Percentiles rank a stretch among this genome's conserved stretches.
Conservation (phyloP, 164 flowering plant species). For the Annona cherimola region DNA sequence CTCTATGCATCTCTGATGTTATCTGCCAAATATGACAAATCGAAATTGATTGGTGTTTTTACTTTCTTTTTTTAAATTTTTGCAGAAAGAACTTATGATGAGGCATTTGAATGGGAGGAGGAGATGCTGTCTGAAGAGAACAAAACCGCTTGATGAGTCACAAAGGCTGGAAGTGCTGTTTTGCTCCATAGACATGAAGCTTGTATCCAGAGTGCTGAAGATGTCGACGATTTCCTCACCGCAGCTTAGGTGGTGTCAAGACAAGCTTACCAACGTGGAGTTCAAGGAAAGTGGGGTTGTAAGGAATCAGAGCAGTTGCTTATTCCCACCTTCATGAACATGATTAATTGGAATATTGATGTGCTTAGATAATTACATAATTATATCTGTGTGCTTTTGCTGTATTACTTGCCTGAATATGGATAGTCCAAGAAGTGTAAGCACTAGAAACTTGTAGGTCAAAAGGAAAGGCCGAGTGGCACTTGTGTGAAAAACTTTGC, state of each 20-base stretch:
- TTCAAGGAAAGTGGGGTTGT: constrained; percentile 23
- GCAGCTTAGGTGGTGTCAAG: constrained; percentile 52
- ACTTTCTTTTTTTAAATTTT: neutral
- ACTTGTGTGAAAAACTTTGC: too few relatives aligned
- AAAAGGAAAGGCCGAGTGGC: too few relatives aligned
- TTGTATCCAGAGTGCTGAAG: constrained; percentile 37
- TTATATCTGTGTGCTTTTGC: too few relatives aligned
- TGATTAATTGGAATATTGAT: neutral
- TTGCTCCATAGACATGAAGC: constrained; percentile 40
- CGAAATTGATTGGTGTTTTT: too few relatives aligned
- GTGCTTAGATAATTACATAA: neutral
- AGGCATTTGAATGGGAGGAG: constrained; percentile 33
- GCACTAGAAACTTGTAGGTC: too few relatives aligned
- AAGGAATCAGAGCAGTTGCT: constrained; percentile 12
- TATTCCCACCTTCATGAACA: constrained; percentile 30
- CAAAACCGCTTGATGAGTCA: constrained; percentile 18
- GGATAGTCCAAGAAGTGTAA: too few relatives aligned
- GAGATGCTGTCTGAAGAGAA: constrained; percentile 37
- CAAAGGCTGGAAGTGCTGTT: constrained; percentile 28
- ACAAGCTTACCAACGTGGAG: constrained; percentile 34
- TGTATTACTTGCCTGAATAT: too few relatives aligned
- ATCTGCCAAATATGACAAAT: neutral
- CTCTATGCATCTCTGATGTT: neutral
- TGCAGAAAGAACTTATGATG: constrained; percentile 39
- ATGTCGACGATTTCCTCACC: constrained; percentile 37